Evolutionary conservation across 169 alveolate species (phyloP), one percentile per base, ranked within the genome.

Genomic region (Plasmodium chabaudi): DNA sequence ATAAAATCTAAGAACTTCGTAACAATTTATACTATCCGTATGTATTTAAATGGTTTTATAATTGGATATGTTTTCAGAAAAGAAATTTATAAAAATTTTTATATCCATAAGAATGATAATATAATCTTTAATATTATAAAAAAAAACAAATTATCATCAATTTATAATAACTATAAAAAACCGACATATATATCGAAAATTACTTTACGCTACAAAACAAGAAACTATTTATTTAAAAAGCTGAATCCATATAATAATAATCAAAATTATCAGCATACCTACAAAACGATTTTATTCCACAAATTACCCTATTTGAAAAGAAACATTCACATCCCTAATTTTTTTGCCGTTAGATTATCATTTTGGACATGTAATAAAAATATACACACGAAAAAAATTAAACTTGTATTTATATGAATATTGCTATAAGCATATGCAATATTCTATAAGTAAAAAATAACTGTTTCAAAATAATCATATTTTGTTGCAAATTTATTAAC

Each of bases 21-120:
- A 63, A 63, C 88, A 64, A 75, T 75, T 15, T 75, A 75, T 69
- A 64, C 88, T 56, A 61, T 75, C 51, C 88, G 88, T 47, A 75
- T 75, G 88, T 75, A 75, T 27, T 17, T 75, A 75, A 75, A 75
- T 75, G 88, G 88, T 39, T 64, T 75, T 56, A 75, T 75, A 75
- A 75, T 75, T 63, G 88, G 88, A 9, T 75, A 75, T 34, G 68
- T 75, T 75, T 75, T 75, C 65, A 60, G 88, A 63, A 55, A 67
- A 13, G 77, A 75, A 63, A 75, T 75, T 15, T 49, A 75, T 57
- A 75, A 55, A 63, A 75, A 75, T 7, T 75, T 63, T 44, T 75
- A 56, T 75, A 34, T 63, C 7, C 65, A 75, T 75, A 75, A 75
- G 47, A 75, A 75, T 44, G 75, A 65, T 56, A 75, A 75, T 67